Evolutionary conservation across 305 asterid genomes (phyloP).

Genomic region (Solanum hybrid): DNA sequence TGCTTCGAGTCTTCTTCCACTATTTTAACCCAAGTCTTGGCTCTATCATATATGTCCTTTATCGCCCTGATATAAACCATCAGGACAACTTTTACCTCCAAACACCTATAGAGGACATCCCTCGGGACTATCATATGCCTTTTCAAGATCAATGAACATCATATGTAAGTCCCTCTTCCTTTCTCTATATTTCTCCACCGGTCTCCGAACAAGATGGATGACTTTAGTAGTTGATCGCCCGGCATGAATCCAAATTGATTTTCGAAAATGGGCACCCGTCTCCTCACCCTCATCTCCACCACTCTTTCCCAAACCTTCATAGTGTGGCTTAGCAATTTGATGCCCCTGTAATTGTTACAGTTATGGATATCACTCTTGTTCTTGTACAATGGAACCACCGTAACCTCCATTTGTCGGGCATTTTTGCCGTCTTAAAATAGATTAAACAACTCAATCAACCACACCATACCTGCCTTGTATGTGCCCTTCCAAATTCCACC

Average conservation of each 20-base stretch:
- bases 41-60: not conserved
- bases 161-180: not conserved
- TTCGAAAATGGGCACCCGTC: not conserved
- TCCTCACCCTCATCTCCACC: not conserved
- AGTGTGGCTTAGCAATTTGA: not conserved
- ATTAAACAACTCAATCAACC: not conserved
- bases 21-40: not conserved
- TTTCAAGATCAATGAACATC: not conserved
- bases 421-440: not conserved
- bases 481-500: not conserved
- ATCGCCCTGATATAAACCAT: not conserved
- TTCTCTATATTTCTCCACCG: not conserved
- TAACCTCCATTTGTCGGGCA: not conserved
- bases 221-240: not conserved
- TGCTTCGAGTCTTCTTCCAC: not conserved
- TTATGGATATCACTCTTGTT: not conserved
- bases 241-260: not conserved
- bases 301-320: not conserved
- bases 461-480: not conserved
- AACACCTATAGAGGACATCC: not conserved
- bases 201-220: not conserved
- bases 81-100: not conserved
- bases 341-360: not conserved
- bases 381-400: not conserved
- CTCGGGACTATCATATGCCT: not conserved